Conservation (phyloP, 176 grass and related monocot species). For the Oropetium thomaeum region DNA sequence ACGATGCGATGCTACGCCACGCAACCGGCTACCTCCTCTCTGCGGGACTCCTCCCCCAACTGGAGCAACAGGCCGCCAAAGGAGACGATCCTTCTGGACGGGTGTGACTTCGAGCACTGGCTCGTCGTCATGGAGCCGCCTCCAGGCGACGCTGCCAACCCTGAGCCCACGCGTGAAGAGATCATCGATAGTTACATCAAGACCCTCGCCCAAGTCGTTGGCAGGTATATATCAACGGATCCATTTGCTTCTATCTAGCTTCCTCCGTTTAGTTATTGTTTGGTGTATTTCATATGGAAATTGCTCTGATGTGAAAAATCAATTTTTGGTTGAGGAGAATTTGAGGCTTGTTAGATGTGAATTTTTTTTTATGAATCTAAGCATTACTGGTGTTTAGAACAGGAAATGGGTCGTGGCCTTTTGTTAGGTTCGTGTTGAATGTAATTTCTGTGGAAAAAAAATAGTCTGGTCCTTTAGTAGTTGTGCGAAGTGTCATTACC, state of each 20-base stretch:
- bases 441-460: neutral
- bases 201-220: constrained; percentile 58
- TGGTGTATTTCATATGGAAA: neutral
- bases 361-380: constrained; percentile 21
- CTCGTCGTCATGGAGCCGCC: constrained; percentile 66
- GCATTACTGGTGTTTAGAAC: neutral
- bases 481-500: neutral
- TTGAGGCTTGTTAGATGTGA: neutral
- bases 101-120: constrained; percentile 82
- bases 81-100: constrained; percentile 61
- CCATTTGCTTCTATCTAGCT: neutral
- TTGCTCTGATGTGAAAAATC: neutral
- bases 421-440: neutral
- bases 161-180: constrained; percentile 48
- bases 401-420: neutral
- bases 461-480: neutral
- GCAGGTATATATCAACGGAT: constrained; percentile 42
- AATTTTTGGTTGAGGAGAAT: neutral
- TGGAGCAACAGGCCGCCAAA: constrained; percentile 62
- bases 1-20: constrained; percentile 45
- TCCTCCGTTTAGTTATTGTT: neutral
- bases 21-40: constrained; percentile 53
- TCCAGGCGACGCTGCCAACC: constrained; percentile 37
- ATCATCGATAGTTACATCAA: constrained; percentile 70
- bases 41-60: constrained; percentile 61